These are phyloP conservation scores for Leishmania major DNA, from an alignment of 208 protist genomes.

Conservation along the genomic window DNA sequence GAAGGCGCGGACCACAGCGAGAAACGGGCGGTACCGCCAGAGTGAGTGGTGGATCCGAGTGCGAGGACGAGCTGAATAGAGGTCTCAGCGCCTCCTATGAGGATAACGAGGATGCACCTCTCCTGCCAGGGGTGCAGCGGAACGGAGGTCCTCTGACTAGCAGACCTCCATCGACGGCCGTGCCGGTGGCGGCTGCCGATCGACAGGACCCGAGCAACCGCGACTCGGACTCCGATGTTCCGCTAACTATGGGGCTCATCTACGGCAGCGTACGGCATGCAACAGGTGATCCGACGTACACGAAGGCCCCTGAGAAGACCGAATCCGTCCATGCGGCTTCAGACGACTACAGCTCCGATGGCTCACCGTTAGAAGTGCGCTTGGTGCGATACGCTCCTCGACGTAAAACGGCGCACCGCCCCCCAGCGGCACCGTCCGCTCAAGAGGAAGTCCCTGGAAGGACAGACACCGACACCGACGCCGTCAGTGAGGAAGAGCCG, in stretches of 20 bases:
- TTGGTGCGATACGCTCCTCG: neutral
- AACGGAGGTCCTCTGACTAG: neutral
- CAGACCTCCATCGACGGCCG: neutral
- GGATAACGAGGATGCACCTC: neutral
- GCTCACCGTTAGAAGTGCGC: slow-evolving; percentile 12
- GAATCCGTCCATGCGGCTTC: neutral
- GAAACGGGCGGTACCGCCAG: neutral
- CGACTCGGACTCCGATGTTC: slow-evolving; percentile 27
- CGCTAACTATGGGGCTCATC: slow-evolving; percentile 18
- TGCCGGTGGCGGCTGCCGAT: neutral
- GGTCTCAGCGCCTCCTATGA: no score
- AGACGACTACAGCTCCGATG: slow-evolving; percentile 3
- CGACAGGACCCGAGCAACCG: neutral
- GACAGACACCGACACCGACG: neutral
- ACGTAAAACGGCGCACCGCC: slow-evolving; percentile 13
- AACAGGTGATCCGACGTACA: slow-evolving; percentile 8
- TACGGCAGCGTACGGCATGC: slow-evolving; percentile 13
- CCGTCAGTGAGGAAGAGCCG: slow-evolving; percentile 2
- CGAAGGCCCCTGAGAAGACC: slow-evolving; percentile 2
- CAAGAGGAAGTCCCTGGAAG: neutral
- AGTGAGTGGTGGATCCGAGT: neutral
- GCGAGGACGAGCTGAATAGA: neutral
- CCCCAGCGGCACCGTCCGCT: neutral
- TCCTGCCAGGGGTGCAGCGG: neutral
- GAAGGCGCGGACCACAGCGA: neutral